phyloP scores from a whole-genome alignment of 495 filamentous ascomycete genomes.

The Neurospora discreta region DNA sequence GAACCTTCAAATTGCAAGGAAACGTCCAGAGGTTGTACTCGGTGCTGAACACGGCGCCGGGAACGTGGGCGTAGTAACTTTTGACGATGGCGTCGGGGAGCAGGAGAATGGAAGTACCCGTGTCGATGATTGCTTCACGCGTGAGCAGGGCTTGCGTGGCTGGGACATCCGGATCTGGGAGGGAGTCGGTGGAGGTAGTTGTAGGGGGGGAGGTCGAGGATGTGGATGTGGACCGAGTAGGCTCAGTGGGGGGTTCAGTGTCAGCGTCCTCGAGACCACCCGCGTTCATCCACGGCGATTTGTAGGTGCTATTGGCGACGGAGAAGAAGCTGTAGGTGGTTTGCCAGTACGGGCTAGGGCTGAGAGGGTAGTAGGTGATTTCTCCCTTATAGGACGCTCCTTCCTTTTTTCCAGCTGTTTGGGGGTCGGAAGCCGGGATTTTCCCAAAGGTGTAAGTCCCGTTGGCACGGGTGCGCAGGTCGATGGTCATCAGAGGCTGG shows the following conservation, averaged over 20 bases:
- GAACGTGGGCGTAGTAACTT: constrained; percentile 54
- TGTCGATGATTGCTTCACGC: constrained; percentile 54
- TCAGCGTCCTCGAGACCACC: background rate
- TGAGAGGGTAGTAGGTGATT: constrained; percentile 49
- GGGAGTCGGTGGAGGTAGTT: background rate
- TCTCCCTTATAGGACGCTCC: constrained; percentile 36
- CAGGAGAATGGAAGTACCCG: constrained; percentile 60
- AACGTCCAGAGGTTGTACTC: constrained; percentile 50
- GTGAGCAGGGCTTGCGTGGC: background rate
- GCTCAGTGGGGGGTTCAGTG: background rate
- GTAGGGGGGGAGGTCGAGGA: background rate
- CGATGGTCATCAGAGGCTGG: constrained; percentile 53
- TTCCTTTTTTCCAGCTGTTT: background rate
- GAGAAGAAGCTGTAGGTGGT: constrained; percentile 47
- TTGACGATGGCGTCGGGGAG: constrained; percentile 48
- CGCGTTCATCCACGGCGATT: constrained; percentile 14
- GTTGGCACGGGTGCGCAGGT: constrained; percentile 52
- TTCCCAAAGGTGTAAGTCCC: constrained; percentile 70
- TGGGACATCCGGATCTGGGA: background rate
- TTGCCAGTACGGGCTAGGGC: constrained; percentile 55
- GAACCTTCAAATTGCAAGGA: constrained; percentile 36
- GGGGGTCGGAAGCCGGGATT: constrained; percentile 22
- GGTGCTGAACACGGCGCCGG: constrained; percentile 45
- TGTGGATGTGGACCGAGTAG: background rate
- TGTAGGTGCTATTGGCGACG: constrained; percentile 35